Percentiles rank a stretch among this genome's conserved stretches.
phyloP scores from a whole-genome alignment of 352 stramenopile species.

The Globisporangium nunn region DNA sequence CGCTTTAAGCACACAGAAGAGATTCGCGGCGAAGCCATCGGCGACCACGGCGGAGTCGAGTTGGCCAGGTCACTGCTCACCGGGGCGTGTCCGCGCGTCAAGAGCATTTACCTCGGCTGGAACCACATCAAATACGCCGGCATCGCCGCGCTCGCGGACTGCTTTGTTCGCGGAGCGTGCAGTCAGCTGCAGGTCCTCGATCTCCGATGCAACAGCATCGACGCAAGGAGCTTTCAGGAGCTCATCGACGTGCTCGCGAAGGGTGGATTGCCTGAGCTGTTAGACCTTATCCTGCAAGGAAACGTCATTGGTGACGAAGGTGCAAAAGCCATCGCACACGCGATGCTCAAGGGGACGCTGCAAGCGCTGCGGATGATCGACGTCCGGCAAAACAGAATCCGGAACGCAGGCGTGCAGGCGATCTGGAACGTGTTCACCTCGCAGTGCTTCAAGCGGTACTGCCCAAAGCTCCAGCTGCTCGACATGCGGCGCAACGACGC shows the following conservation, averaged over 20 bases:
- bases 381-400: constrained; percentile 58
- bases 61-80: constrained; percentile 56
- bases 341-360: constrained; percentile 45
- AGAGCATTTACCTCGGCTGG: constrained; percentile 52
- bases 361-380: constrained; percentile 35
- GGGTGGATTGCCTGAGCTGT: constrained; percentile 41
- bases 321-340: constrained; percentile 43
- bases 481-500: constrained; percentile 62
- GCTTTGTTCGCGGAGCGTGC: constrained; percentile 46
- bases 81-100: constrained; percentile 53
- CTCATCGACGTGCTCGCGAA: constrained; percentile 41
- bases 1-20: constrained; percentile 65
- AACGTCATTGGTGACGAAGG: constrained; percentile 59
- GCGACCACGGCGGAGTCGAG: constrained; percentile 43
- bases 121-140: constrained; percentile 57
- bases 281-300: constrained; percentile 41
- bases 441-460: constrained; percentile 37
- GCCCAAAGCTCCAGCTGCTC: constrained; percentile 51
- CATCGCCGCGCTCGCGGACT: constrained; percentile 39
- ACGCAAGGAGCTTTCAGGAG: constrained; percentile 27
- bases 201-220: constrained; percentile 56
- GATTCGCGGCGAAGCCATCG: constrained; percentile 50
- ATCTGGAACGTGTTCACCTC: constrained; percentile 70
- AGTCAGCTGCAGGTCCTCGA: constrained; percentile 50
- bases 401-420: constrained; percentile 43